phyloP scores from a whole-genome alignment of 768 basidiomycete species.

The Hysterangium stoloniferum region DNA sequence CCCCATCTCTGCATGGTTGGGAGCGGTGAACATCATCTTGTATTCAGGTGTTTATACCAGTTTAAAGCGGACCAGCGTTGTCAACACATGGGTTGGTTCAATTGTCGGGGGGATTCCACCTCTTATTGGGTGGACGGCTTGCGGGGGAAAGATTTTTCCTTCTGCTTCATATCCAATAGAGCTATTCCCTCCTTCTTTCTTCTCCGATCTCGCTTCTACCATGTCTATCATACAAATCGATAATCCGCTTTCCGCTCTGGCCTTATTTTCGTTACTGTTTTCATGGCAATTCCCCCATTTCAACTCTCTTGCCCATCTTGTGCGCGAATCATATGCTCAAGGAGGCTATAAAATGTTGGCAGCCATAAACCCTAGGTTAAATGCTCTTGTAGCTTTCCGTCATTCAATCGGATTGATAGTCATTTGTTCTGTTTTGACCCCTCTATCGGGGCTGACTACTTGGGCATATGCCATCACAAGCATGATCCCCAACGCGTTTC shows the following conservation, averaged over 20 bases:
- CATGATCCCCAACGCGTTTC: slow-evolving; percentile 66
- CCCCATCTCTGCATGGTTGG: slow-evolving; percentile 77
- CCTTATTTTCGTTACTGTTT: slow-evolving; percentile 79
- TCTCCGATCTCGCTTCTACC: slow-evolving; percentile 36
- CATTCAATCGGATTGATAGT: slow-evolving; percentile 72
- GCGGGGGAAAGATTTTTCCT: slow-evolving; percentile 71
- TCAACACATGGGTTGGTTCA: slow-evolving; percentile 92
- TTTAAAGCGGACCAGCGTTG: slow-evolving; percentile 73
- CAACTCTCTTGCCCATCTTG: slow-evolving; percentile 82
- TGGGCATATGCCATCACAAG: slow-evolving; percentile 81
- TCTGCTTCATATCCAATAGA: slow-evolving; percentile 49
- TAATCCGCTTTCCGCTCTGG: slow-evolving; percentile 75
- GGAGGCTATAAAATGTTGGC: slow-evolving; percentile 93
- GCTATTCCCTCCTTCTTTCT: slow-evolving; percentile 54
- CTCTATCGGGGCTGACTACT: slow-evolving; percentile 88
- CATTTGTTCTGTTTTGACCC: slow-evolving; percentile 72
- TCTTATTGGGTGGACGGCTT: slow-evolving; percentile 97
- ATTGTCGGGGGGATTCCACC: slow-evolving; percentile 91
- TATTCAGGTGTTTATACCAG: slow-evolving; percentile 92
- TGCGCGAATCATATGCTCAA: slow-evolving; percentile 83
- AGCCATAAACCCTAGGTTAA: slow-evolving; percentile 67
- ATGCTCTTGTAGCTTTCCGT: slow-evolving; percentile 78
- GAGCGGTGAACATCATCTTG: slow-evolving; percentile 74
- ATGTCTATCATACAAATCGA: slow-evolving; percentile 37
- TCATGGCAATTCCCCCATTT: slow-evolving; percentile 99